Base-by-base conservation (phyloP, 805 yeast genomes). In the Ogataea ganodermae region DNA sequence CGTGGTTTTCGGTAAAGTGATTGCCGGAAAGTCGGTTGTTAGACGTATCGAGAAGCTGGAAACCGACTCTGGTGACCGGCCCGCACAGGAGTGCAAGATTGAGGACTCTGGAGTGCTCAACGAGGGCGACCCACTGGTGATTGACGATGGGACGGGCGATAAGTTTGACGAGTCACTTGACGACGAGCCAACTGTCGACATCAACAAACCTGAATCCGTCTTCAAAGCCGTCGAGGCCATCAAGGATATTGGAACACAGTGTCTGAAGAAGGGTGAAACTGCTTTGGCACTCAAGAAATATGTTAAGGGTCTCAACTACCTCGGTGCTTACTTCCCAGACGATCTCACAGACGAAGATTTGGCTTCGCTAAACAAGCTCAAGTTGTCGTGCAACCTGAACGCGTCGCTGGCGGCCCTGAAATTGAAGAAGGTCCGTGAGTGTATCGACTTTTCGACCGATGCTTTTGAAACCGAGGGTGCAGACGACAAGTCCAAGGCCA, bases 1-100 rank as follows among this genome's bases (percentile, higher is more conserved):
- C 66, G 97, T 91, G 44, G 98, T 94, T 2, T 94, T 94, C 65
- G 99, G 99, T 53, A 81, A 86, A 66, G 90, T 94, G 31, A 69
- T 92, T 42, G 69, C 77, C 39, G 97, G 97, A 33, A 91, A 88
- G 65, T 80, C 89, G 6, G 67, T 89, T 24, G 90, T 88, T 7
- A 82, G 96, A 55, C 74, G 78, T 47, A 75, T 94, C 51, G 99
- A 94, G 68, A 76, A 81, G 60, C 71, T 75, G 31, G 79, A 79
- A 50, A 88, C 89, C 22, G 84, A 75, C 33, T 71, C 72, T 3
- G 74, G 71, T 33, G 97, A 92, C 65, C 80, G 75, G 59, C 99
- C 99, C 22, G 59, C 68, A 6, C 70, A 73, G 31, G 87, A 83
- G 33, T 88, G 91, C 64, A 75, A 78, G 26, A 85, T 94, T 53